A percentile compares a stretch with the other conserved stretches of the same genome.
Conservation (phyloP, 768 basidiomycete genomes). For the Lanmaoa pseudosensibilis region DNA sequence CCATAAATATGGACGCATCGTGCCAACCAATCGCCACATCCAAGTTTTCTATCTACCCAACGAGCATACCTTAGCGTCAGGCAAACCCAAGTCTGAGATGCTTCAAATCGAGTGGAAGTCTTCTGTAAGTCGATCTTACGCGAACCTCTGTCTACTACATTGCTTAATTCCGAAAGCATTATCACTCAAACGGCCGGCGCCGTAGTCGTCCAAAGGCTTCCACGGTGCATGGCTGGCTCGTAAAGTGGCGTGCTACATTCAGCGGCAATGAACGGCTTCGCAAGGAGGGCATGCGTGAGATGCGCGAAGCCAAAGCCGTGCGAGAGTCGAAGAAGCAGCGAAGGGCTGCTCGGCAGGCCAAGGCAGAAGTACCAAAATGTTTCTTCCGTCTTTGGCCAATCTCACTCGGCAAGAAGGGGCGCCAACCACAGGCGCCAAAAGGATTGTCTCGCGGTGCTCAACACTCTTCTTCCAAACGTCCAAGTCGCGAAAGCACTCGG, state of each 20-base stretch:
- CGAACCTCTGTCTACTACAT: not conserved
- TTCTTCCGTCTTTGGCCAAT: conserved; percentile 30
- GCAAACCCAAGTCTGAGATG: conserved; percentile 13
- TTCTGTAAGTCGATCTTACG: conserved; percentile 24
- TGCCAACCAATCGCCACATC: conserved; percentile 8
- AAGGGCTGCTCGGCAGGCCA: conserved; percentile 19
- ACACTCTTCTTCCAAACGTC: conserved; percentile 12
- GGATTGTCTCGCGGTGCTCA: conserved; percentile 3
- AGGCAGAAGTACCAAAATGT: conserved; percentile 12
- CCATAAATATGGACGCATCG: conserved; percentile 26
- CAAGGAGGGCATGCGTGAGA: conserved; percentile 70
- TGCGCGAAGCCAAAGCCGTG: conserved; percentile 51
- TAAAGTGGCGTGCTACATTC: conserved; percentile 76
- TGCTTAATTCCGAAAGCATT: conserved; percentile 22
- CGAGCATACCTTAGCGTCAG: conserved; percentile 1
- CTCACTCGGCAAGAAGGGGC: conserved; percentile 23
- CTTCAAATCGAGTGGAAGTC: conserved; percentile 37
- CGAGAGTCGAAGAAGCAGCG: conserved; percentile 32
- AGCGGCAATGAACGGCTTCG: conserved; percentile 60
- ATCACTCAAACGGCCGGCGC: conserved; percentile 39
- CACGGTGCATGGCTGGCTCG: conserved; percentile 73
- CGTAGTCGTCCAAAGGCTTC: conserved; percentile 53
- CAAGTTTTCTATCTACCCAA: conserved; percentile 9
- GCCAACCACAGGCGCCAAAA: conserved; percentile 10
- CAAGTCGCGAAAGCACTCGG: conserved; percentile 9